Evolutionary conservation across 441 rosid genomes (phyloP), one percentile per base, ranked within the genome.

Genomic region (Aquilaria agallochum): DNA sequence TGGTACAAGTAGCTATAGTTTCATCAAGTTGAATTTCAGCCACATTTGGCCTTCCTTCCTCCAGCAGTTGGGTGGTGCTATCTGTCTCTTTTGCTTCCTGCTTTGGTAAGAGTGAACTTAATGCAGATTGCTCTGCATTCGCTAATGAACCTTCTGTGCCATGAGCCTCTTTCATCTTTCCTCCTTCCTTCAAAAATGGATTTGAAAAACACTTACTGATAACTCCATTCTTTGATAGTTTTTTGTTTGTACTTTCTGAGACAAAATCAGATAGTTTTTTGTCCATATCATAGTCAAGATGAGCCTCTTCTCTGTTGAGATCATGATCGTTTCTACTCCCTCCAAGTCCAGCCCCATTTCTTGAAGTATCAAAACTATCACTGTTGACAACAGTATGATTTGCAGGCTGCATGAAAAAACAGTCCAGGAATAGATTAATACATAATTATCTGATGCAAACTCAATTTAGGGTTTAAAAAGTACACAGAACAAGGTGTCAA

Each of bases 41-140:
- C 45, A 31, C 20, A 15, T 64, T 58, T 11, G 58, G 15, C 54
- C 53, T 68, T 49, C 63, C 77, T 60, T 62, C 74, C 36, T 48
- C 64, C 40, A 53, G 63, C 53, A 30, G 68, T 62, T 56, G 36
- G 36, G 40, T 56, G 58, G 64, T 61, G 56, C 71, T 49, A 62
- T 54, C 69, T 63, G 68, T 63, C 11, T 62, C 76, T 33, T 70
- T 64, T 60, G 40, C 77, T 47, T 75, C 80, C 62, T 68, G 80
- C 68, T 71, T 61, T 52, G 75, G 79, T 60, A 68, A 49, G 65
- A 68, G 61, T 30, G 73, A 68, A 72, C 78, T 68, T 51, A 80
- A 57, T 44, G 78, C 68, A 63, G 76, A 76, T 64, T 64, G 78
- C 57, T 76, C 77, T 47, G 70, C 64, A 49, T 64, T 74, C 59